phyloP scores from a whole-genome alignment of 2,329 filamentous ascomycete species.

The Ramularia collo-cygni region DNA sequence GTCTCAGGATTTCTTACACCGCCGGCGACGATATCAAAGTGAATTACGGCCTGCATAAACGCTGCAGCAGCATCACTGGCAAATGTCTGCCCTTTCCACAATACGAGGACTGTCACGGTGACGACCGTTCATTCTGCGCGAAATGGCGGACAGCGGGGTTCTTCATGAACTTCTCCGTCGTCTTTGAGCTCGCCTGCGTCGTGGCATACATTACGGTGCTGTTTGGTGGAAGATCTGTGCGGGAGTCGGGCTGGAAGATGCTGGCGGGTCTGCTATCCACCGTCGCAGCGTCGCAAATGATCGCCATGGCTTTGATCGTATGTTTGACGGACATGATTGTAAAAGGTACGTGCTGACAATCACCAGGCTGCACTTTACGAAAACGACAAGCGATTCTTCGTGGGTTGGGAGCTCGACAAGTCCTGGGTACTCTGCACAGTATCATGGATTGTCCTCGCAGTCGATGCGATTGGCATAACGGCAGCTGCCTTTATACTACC shows the following conservation, averaged over 20 bases:
- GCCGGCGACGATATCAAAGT: slow-evolving; percentile 49
- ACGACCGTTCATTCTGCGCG: slow-evolving; percentile 72
- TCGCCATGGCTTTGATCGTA: slow-evolving; percentile 78
- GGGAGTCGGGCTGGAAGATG: slow-evolving; percentile 77
- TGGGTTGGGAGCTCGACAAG: slow-evolving; percentile 73
- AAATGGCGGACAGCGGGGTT: slow-evolving; percentile 89
- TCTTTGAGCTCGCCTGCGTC: slow-evolving; percentile 75
- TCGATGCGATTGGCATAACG: slow-evolving; percentile 53
- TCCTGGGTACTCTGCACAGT: slow-evolving; percentile 66
- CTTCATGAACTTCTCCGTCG: slow-evolving; percentile 73
- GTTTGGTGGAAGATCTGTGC: slow-evolving; percentile 68
- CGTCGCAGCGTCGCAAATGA: slow-evolving; percentile 63
- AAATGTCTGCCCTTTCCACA: slow-evolving; percentile 62
- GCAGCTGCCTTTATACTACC: slow-evolving; percentile 65
- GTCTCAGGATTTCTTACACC: slow-evolving; percentile 31
- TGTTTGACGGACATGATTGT: slow-evolving; percentile 30
- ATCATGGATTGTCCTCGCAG: slow-evolving; percentile 50
- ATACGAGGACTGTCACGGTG: slow-evolving; percentile 58
- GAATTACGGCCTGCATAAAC: slow-evolving; percentile 70
- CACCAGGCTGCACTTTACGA: slow-evolving; percentile 73
- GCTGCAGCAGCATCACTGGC: slow-evolving; percentile 65
- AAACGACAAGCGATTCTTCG: slow-evolving; percentile 73
- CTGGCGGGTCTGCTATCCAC: slow-evolving; percentile 59
- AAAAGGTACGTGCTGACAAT: slow-evolving; percentile 5
- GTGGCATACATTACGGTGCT: slow-evolving; percentile 73